Base-by-base conservation (phyloP, 352 stramenopile species). In the Phytophthora lateralis region DNA sequence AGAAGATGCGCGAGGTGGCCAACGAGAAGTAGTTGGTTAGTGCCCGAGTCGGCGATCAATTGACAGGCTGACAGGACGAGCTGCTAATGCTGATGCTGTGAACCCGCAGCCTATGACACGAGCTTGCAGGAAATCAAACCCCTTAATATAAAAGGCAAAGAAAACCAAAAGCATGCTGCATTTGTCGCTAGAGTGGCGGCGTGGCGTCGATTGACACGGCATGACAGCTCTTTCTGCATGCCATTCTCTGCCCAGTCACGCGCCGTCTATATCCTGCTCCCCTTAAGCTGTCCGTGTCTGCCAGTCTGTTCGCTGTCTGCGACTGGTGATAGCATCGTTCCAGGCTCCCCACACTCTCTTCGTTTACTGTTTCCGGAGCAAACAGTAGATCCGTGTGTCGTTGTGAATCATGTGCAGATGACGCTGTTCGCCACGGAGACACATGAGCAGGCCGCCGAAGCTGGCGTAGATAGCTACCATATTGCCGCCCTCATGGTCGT, bases 381-480 rank as follows among this genome's bases (percentile, higher is more conserved):
- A 75, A 65, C 85, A 93, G 84, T 98, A 99, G 55, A 99, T 94
- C 44, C 91, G 80, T 73, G 92, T 97, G 82, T 99, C 97, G 49
- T 98, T 98, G 76, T 98, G 78, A 80, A 99, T 97, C 79, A 97
- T 97, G 64, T 96, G 94, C 66, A 99, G 75, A 75, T 99, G 96
- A 57, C 92, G 79, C 78, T 98, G 95, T 77, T 99, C 96, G 50
- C 97, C 97, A 29, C 93, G 96, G 63, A 99, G 80, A 69, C 94
- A 95, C 96, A 99, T 99, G 60, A 99, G 85, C 63, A 99, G 76
- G 32, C 97, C 97, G 53, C 97, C 97, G 78, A 98, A 99, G 55
- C 90, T 98, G 48, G 96, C 90, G 54, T 97, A 97, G 73, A 99
- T 97, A 26, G 92, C 82, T 34, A 98, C 89, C 57, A 90, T 88